Evolutionary conservation across 306 rosid species (phyloP).

Genomic region (Abrus precatorius): DNA sequence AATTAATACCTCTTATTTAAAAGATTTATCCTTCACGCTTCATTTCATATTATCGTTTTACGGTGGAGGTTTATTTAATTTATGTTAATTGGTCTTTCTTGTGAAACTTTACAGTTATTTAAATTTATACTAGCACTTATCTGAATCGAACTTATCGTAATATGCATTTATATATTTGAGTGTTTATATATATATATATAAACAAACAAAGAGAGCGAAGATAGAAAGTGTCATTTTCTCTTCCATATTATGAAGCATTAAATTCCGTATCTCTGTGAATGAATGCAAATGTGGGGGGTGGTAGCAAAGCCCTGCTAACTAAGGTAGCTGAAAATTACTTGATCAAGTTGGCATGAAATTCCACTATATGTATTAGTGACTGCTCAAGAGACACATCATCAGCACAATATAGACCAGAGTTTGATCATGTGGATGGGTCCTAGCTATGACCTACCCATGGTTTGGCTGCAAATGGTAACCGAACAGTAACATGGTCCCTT

Average conservation of each 20-base stretch:
- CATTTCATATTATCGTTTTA: not conserved
- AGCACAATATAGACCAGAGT: conserved; percentile 30
- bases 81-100: not conserved
- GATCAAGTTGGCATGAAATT: conserved; percentile 46
- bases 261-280: conserved; percentile 52
- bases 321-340: conserved; percentile 47
- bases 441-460: conserved; percentile 48
- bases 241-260: conserved; percentile 35
- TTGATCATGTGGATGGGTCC: conserved; percentile 48
- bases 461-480: conserved; percentile 44
- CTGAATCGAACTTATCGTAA: not conserved
- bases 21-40: not conserved
- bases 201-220: not conserved
- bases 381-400: conserved; percentile 40
- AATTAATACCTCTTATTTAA: too few relatives aligned
- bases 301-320: conserved; percentile 20
- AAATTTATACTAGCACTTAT: not conserved
- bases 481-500: conserved; percentile 44
- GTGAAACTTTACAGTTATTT: not conserved
- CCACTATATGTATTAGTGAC: conserved; percentile 34
- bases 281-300: conserved; percentile 39
- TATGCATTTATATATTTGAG: not conserved
- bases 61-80: not conserved
- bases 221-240: conserved; percentile 40
- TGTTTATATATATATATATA: not conserved